A percentile compares a stretch with the other conserved stretches of the same genome.
Evolutionary conservation across 192 early-diverging fungal genomes (phyloP).

Genomic region (Linnemannia elongata): DNA sequence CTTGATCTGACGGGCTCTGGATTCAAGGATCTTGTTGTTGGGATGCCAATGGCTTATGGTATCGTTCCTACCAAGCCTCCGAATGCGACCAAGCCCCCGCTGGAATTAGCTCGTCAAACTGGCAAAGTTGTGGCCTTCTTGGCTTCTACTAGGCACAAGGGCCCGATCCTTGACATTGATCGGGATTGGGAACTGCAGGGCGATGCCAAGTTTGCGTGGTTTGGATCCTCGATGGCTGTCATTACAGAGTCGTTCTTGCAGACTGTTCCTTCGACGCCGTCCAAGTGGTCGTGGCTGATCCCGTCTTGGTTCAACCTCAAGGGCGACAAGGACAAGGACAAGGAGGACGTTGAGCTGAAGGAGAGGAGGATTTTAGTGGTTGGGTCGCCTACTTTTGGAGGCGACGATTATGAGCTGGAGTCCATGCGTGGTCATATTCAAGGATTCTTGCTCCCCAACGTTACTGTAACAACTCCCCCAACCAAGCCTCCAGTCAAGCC

Average conservation of each 20-base stretch:
- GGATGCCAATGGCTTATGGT: constrained; percentile 65
- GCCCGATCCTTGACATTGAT: constrained; percentile 32
- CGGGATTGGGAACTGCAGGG: constrained; percentile 49
- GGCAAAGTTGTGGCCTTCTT: constrained; percentile 40
- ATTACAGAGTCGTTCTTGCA: background rate
- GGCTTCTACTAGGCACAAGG: constrained; percentile 11
- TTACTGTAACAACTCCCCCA: background rate
- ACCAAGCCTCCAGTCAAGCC: background rate
- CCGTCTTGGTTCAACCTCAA: background rate
- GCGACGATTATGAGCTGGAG: constrained; percentile 18
- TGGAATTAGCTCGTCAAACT: constrained; percentile 17
- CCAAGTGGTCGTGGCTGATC: background rate
- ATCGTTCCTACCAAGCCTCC: constrained; percentile 11
- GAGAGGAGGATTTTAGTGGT: constrained; percentile 36
- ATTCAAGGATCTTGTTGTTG: constrained; percentile 74
- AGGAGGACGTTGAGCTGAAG: background rate
- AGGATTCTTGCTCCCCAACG: constrained; percentile 55
- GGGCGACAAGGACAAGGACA: background rate
- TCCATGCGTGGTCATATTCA: constrained; percentile 67
- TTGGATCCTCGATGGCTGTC: constrained; percentile 31
- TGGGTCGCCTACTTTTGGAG: constrained; percentile 43
- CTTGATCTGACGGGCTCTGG: constrained; percentile 77
- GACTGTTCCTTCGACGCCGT: background rate
- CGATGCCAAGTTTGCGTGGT: constrained; percentile 30
- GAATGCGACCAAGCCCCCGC: background rate